A percentile compares a stretch with the other conserved stretches of the same genome.
Evolutionary conservation across 805 yeast genomes (phyloP).

Genomic region (Ogataea methylovora): DNA sequence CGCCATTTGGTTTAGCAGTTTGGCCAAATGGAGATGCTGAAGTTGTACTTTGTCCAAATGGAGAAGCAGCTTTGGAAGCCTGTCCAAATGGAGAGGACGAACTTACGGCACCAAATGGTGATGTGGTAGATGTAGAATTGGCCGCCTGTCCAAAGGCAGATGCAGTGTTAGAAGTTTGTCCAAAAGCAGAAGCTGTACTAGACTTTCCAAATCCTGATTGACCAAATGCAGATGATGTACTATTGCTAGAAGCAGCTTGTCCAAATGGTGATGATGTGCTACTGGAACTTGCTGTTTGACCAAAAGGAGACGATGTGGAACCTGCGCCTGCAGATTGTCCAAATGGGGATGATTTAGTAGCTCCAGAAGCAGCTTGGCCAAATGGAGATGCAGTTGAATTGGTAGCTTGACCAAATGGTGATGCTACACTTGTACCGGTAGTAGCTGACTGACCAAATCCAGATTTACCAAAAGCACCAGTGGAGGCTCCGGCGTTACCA

Average conservation of each 20-base stretch:
- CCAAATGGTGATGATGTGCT: conserved; percentile 4
- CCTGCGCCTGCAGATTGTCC: conserved; percentile 7
- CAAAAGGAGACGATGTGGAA: conserved; percentile 5
- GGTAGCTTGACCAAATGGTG: conserved; percentile 3
- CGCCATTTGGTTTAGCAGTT: conserved; percentile 6
- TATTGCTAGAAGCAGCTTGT: conserved; percentile 4
- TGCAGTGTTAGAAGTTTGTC: conserved; percentile 7
- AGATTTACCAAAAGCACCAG: conserved; percentile 1
- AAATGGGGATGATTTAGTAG: conserved; percentile 9
- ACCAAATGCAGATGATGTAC: conserved; percentile 7
- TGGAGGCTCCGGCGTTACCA: neutral
- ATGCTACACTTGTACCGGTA: neutral
- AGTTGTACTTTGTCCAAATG: neutral
- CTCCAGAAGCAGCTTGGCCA: conserved; percentile 8
- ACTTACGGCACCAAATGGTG: conserved; percentile 5
- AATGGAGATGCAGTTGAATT: neutral
- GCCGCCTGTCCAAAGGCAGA: conserved; percentile 10
- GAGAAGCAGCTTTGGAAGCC: neutral
- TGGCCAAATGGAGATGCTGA: neutral
- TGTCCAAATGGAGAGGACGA: conserved; percentile 19
- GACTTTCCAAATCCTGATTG: conserved; percentile 11
- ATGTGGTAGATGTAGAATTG: conserved; percentile 2
- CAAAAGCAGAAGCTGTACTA: conserved; percentile 13
- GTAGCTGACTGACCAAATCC: conserved; percentile 2
- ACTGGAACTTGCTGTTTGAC: neutral